Percentiles rank a stretch among this genome's conserved stretches.
Evolutionary conservation across 768 basidiomycete genomes (phyloP).

Genomic region (Lactarius hengduanensis): DNA sequence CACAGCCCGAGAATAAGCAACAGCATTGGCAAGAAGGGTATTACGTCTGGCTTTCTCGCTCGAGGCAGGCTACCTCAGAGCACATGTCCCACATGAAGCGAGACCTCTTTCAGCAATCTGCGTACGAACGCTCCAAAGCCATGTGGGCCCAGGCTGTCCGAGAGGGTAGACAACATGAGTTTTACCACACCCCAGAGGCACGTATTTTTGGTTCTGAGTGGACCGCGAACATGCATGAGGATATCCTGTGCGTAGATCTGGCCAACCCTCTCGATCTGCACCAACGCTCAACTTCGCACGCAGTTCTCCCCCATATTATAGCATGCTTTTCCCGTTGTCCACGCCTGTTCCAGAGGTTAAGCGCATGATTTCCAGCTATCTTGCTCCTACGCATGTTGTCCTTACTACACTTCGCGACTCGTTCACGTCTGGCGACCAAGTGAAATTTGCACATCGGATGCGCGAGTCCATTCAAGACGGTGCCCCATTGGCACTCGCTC

Average conservation of each 20-base stretch:
- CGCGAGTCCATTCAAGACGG: conserved; percentile 64
- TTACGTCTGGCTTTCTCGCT: conserved; percentile 69
- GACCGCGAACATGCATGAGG: conserved; percentile 25
- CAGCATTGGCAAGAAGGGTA: conserved; percentile 73
- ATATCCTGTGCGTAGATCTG: conserved; percentile 24
- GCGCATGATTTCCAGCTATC: conserved; percentile 51
- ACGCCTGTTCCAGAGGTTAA: conserved; percentile 54
- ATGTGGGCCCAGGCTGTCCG: conserved; percentile 51
- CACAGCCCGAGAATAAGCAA: conserved; percentile 36
- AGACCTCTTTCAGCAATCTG: conserved; percentile 52
- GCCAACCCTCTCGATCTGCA: not conserved
- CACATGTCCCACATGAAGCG: conserved; percentile 59
- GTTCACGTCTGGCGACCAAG: conserved; percentile 56
- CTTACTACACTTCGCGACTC: conserved; percentile 53
- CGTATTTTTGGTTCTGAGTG: conserved; percentile 24
- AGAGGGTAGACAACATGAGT: conserved; percentile 40
- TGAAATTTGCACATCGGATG: conserved; percentile 52
- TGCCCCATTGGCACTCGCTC: conserved; percentile 52
- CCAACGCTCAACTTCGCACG: conserved; percentile 1
- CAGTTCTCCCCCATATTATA: conserved; percentile 33
- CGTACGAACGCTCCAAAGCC: conserved; percentile 42
- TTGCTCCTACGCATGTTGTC: conserved; percentile 55
- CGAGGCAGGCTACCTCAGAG: conserved; percentile 51
- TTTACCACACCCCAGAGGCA: conserved; percentile 21
- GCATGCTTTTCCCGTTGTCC: conserved; percentile 58